Evolutionary conservation across 306 rosid species (phyloP).

Genomic region (Luffa acutangula): DNA sequence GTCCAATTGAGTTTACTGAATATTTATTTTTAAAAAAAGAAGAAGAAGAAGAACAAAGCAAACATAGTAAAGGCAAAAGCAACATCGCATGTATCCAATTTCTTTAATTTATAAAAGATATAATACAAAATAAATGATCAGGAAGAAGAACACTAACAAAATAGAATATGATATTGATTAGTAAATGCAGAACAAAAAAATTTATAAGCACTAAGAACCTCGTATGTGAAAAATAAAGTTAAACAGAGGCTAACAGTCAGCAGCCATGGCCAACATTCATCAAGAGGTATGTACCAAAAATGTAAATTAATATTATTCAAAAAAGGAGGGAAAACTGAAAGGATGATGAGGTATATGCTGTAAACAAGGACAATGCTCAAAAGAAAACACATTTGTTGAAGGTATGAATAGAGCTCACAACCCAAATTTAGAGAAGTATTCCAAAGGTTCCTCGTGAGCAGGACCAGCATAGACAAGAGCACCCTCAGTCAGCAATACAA

Average conservation of each 20-base stretch:
- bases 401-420: constrained; percentile 22
- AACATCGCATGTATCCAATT: neutral
- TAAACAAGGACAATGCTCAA: neutral
- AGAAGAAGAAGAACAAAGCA: neutral
- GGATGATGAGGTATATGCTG: neutral
- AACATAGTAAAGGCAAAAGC: neutral
- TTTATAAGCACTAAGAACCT: neutral
- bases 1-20: neutral
- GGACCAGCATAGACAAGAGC: constrained; percentile 87
- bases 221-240: neutral
- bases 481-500: constrained; percentile 81
- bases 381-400: neutral
- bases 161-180: neutral
- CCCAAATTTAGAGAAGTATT: constrained; percentile 80
- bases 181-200: neutral
- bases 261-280: neutral
- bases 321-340: neutral
- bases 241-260: neutral
- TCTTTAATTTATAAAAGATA: neutral
- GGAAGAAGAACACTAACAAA: neutral
- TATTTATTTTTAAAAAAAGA: neutral
- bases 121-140: neutral
- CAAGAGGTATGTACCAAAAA: neutral
- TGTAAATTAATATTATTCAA: too few species aligned
- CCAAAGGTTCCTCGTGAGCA: constrained; percentile 56